These are phyloP conservation scores for Posidonia oceanica DNA, from an alignment of 116 monocot genomes.

Conservation along the genomic window DNA sequence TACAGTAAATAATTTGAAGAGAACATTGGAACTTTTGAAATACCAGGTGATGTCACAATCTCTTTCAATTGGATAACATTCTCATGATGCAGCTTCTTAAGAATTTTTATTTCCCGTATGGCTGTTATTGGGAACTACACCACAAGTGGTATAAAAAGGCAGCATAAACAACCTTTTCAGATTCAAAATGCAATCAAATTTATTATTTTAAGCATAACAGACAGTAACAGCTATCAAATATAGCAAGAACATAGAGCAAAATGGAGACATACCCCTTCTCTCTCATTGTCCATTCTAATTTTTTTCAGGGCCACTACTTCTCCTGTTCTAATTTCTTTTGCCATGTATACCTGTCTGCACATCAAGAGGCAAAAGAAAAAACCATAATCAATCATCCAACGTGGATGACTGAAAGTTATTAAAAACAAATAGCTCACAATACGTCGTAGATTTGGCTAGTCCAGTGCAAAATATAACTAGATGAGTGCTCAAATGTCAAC, in stretches of 20 bases:
- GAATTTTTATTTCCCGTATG: constrained; percentile 96
- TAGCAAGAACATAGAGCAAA: not conserved
- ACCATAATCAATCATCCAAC: not conserved
- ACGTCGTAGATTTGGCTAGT: no score
- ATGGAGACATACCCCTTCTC: constrained; percentile 19
- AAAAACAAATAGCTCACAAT: no score
- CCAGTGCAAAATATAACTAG: no score
- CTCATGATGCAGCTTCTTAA: constrained; percentile 97
- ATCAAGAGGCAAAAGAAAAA: not conserved
- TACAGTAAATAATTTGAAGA: not conserved
- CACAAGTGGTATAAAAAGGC: not conserved
- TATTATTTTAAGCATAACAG: not conserved
- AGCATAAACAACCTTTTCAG: not conserved
- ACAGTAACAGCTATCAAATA: not conserved
- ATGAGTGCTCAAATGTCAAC: no score
- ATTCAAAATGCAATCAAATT: not conserved
- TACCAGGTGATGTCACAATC: constrained; percentile 96
- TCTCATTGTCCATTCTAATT: constrained; percentile 97
- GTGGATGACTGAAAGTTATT: no score
- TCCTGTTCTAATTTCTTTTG: constrained; percentile 77
- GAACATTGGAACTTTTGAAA: constrained; percentile 4
- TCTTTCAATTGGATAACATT: constrained; percentile 95
- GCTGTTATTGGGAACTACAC: constrained; percentile 93
- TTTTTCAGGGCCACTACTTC: constrained; percentile 96
- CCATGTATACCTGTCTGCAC: constrained; percentile 92